Base-by-base conservation (phyloP, 176 grass and related monocot species). In the Panicum miliaceum region DNA sequence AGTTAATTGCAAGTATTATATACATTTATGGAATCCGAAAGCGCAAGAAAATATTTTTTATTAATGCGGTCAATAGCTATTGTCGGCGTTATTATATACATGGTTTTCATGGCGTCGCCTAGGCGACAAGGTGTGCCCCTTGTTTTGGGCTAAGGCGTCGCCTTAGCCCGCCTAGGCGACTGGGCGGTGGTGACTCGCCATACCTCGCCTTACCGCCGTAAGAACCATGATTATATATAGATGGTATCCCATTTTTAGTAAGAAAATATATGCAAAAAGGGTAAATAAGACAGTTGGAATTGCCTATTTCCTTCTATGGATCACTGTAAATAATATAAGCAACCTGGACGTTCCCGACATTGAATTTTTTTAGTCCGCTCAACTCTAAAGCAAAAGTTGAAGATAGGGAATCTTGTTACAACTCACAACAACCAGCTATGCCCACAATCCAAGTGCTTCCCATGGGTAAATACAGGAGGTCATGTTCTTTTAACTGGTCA, bases 401-500 rank as follows among this genome's bases (percentile, higher is more conserved):
- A 18, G 23, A 71, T 67, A 68, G 3, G 10, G n/a, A 25, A 43
- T 43, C 10, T 69, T 70, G 67, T 70, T 20, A 43, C n/a, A 71
- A 12, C 68, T 46, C 12, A 46, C 42, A n/a, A n/a, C n/a, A n/a
- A n/a, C n/a, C n/a, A 71, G 7, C 6, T 37, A 12, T 71, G 22
- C 41, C n/a, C 20, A 26, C n/a, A 45, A 25, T 71, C 22, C 26
- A 71, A 7, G 22, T 46, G 16, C 12, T 71, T 26, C 23, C 68
- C 15, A 47, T 47, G 68, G 64, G 7, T 37, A 43, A n/a, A 69
- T 43, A 69, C n/a, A 69, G 11, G 1, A 6, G 66, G 38, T 13
- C 66, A 68, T 41, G 36, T 9, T 23, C 65, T 68, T 70, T 70
- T 70, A 45, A 70, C 20, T 46, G n/a, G 23, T 71, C 22, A 71